phyloP scores from a whole-genome alignment of 805 yeast genomes.

The Hanseniaspora valbyensis region DNA sequence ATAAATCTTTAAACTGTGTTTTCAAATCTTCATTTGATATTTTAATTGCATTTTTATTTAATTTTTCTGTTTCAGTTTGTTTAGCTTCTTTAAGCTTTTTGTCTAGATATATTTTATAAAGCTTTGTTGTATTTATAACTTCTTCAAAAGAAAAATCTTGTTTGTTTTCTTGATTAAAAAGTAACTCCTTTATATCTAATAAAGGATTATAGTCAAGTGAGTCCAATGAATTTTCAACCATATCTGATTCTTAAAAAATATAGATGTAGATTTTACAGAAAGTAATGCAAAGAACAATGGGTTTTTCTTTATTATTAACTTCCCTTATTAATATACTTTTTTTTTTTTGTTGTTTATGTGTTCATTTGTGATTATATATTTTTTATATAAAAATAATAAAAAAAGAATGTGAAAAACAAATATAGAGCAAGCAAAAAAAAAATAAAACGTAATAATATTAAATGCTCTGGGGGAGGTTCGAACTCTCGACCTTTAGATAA shows the following conservation, averaged over 20 bases:
- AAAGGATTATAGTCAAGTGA: constrained; percentile 42
- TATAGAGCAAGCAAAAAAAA: background rate
- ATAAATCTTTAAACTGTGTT: background rate
- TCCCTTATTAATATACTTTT: background rate
- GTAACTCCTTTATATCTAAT: constrained; percentile 40
- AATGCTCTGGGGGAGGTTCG: constrained; percentile 34
- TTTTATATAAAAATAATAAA: background rate
- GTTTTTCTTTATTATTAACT: too few relatives aligned
- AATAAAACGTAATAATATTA: background rate
- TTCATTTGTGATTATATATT: background rate
- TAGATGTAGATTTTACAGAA: too few relatives aligned
- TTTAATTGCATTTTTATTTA: background rate
- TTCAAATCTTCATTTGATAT: background rate
- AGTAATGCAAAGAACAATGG: too few relatives aligned
- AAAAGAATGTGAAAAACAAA: background rate
- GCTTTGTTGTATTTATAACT: constrained; percentile 28
- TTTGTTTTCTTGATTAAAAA: constrained; percentile 42
- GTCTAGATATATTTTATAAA: background rate
- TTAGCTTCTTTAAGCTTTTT: background rate
- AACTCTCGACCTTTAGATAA: constrained; percentile 37
- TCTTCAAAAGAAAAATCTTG: constrained; percentile 36
- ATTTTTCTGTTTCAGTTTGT: too few relatives aligned
- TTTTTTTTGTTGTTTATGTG: background rate
- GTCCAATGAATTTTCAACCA: constrained; percentile 22
- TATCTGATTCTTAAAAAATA: background rate